Conservation (phyloP, 495 filamentous ascomycete species). For the Podospora fimiseda region DNA sequence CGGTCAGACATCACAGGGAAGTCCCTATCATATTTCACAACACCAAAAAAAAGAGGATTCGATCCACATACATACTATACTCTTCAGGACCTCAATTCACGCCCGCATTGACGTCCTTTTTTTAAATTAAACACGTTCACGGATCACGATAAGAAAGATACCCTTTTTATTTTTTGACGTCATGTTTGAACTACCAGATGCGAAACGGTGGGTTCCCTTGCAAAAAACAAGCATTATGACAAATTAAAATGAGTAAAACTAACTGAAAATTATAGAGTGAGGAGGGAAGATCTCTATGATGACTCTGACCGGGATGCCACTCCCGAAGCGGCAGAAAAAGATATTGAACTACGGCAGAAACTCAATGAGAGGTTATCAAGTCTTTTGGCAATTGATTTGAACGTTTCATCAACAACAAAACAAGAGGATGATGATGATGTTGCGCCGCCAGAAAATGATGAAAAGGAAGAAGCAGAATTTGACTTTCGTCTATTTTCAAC, state of each 20-base stretch:
- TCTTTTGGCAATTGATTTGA: conserved; percentile 31
- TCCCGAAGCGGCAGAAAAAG: conserved; percentile 15
- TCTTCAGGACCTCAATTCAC: too few relatives aligned
- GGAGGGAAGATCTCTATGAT: conserved; percentile 45
- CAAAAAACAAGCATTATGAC: not conserved
- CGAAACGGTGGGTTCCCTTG: conserved; percentile 41
- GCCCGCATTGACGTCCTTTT: too few relatives aligned
- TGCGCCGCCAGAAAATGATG: conserved; percentile 3
- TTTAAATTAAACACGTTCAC: too few relatives aligned
- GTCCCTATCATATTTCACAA: too few relatives aligned
- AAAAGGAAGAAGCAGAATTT: conserved; percentile 32
- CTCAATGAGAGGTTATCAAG: conserved; percentile 38
- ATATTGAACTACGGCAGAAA: conserved; percentile 29
- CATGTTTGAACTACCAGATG: conserved; percentile 49
- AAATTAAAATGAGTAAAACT: conserved; percentile 5
- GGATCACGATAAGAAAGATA: too few relatives aligned
- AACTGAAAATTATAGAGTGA: conserved; percentile 35
- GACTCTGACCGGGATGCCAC: conserved; percentile 21
- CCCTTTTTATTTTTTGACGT: too few relatives aligned
- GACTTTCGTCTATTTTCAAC: conserved; percentile 50
- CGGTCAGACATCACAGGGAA: too few relatives aligned
- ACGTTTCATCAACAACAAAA: not conserved
- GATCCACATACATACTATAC: too few relatives aligned
- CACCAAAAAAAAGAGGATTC: too few relatives aligned
- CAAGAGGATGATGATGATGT: not conserved